phyloP scores from a whole-genome alignment of 1,284 basidiomycete genomes.

The Takashimella koratensis region DNA sequence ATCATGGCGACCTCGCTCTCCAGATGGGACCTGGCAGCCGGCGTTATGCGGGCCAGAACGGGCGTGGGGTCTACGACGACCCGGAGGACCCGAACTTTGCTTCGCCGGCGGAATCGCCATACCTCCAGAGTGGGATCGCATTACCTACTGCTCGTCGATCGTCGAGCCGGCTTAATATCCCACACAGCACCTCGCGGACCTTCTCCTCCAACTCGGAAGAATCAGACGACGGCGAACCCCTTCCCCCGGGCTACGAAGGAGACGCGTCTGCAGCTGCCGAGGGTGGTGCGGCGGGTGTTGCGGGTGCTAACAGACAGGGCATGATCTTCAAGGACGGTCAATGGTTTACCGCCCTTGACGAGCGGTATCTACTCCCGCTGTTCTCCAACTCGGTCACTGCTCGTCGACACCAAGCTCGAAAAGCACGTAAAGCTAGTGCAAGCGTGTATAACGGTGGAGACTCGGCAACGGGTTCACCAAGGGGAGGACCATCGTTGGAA shows the following conservation, averaged over 20 bases:
- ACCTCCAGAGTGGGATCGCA: constrained; percentile 10
- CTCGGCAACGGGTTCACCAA: constrained; percentile 26
- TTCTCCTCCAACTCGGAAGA: constrained; percentile 52
- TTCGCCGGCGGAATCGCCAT: constrained; percentile 30
- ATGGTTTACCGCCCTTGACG: constrained; percentile 96
- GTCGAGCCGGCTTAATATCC: neutral
- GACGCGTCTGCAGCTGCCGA: constrained; percentile 40
- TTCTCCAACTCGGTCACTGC: constrained; percentile 93
- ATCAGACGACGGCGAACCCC: constrained; percentile 68
- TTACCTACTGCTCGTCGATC: neutral
- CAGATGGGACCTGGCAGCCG: constrained; percentile 38
- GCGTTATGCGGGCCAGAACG: constrained; percentile 42
- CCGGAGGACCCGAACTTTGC: constrained; percentile 25
- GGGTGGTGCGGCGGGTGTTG: constrained; percentile 6
- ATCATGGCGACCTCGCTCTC: constrained; percentile 39
- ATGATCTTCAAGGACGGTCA: constrained; percentile 60
- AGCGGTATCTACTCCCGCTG: constrained; percentile 87
- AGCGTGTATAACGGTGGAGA: constrained; percentile 30
- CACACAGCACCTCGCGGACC: constrained; percentile 22
- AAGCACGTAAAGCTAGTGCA: constrained; percentile 52
- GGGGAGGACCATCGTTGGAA: constrained; percentile 27
- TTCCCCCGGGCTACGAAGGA: constrained; percentile 57
- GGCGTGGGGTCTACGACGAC: constrained; percentile 35
- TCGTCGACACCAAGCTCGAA: constrained; percentile 75
- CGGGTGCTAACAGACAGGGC: constrained; percentile 25